phyloP scores from a whole-genome alignment of 805 yeast species.

The Scheffersomyces stipitis region DNA sequence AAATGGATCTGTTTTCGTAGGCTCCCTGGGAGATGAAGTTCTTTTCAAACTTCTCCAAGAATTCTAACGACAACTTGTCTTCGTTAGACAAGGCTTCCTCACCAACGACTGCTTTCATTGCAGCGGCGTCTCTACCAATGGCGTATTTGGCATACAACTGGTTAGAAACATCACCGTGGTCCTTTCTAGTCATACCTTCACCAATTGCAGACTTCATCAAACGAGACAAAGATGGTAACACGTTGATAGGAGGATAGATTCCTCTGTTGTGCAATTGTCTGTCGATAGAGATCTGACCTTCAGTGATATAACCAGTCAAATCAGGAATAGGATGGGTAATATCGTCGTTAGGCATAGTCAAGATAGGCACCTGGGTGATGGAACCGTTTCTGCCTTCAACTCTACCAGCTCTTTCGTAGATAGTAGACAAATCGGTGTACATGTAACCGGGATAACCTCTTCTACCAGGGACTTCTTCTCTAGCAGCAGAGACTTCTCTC shows the following conservation, averaged over 20 bases:
- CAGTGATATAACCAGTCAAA: slow-evolving; percentile 98
- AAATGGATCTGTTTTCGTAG: slow-evolving; percentile 90
- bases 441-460: slow-evolving; percentile 99
- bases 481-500: slow-evolving; percentile 99
- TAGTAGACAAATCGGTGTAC: slow-evolving; percentile 99
- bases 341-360: slow-evolving; percentile 99
- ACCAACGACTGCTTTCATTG: slow-evolving; percentile 99
- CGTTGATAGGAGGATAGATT: slow-evolving; percentile 98
- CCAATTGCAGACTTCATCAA: slow-evolving; percentile 99
- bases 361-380: slow-evolving; percentile 96
- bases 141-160: slow-evolving; percentile 99
- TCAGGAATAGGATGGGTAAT: slow-evolving; percentile 99
- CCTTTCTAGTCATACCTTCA: slow-evolving; percentile 99
- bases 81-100: slow-evolving; percentile 98
- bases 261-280: slow-evolving; percentile 96
- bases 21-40: slow-evolving; percentile 95
- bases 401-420: slow-evolving; percentile 99
- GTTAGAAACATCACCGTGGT: slow-evolving; percentile 98
- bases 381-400: slow-evolving; percentile 99
- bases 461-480: slow-evolving; percentile 99
- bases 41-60: slow-evolving; percentile 96
- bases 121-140: slow-evolving; percentile 99
- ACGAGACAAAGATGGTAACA: slow-evolving; percentile 94
- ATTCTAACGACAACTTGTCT: slow-evolving; percentile 95
- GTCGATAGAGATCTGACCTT: slow-evolving; percentile 97